phyloP scores from a whole-genome alignment of 257 asterid genomes.

The Solanum clarkiae region DNA sequence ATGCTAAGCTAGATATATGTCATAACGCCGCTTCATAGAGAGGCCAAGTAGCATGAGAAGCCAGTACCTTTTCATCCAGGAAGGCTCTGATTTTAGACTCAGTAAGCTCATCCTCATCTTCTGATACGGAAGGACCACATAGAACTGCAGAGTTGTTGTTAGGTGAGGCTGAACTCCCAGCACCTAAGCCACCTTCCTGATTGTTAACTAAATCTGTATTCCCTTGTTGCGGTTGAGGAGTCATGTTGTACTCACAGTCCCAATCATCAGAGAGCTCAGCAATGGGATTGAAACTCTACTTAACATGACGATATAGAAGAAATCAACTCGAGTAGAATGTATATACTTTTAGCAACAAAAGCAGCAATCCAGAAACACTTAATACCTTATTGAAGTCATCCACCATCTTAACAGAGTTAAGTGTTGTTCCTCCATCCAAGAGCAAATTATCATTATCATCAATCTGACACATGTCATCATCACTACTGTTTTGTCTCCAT shows the following conservation, averaged over 20 bases:
- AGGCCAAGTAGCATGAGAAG: neutral
- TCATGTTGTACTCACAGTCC: neutral
- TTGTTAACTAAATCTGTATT: neutral
- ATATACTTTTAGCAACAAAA: neutral
- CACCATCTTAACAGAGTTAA: neutral
- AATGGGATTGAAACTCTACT: conserved; percentile 24
- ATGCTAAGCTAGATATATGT: neutral
- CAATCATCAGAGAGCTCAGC: conserved; percentile 17
- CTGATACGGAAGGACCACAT: conserved; percentile 14
- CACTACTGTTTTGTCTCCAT: conserved; percentile 1
- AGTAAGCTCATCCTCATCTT: conserved; percentile 35
- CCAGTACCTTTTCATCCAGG: conserved; percentile 24
- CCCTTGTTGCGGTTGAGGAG: neutral
- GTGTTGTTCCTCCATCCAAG: conserved; percentile 1
- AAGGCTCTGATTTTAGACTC: conserved; percentile 28
- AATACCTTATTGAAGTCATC: conserved; percentile 21
- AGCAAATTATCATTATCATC: conserved; percentile 11
- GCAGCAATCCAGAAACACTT: neutral
- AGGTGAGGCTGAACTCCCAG: conserved; percentile 1
- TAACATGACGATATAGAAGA: neutral
- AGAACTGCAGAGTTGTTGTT: conserved; percentile 2
- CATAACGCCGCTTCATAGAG: neutral
- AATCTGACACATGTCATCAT: conserved; percentile 18
- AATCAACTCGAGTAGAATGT: neutral
- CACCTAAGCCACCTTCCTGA: neutral